Base-by-base conservation (phyloP, 345 rosid species). In the Pelargonium nanum region DNA sequence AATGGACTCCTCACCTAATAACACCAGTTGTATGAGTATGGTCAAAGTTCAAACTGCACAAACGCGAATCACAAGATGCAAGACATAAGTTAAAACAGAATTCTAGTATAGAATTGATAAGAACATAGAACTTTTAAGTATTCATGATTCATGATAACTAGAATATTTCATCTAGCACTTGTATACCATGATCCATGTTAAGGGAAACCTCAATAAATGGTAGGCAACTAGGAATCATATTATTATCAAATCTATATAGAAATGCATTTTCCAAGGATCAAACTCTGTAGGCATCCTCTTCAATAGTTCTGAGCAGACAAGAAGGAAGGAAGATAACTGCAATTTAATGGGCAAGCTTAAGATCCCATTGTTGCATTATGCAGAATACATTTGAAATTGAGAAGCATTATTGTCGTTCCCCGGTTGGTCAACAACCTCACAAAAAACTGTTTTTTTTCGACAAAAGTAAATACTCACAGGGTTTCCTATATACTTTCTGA, bases 1-100 rank as follows among this genome's bases (percentile, higher is more conserved):
- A 17, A 40, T 40, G 45, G 21, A 40, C 22, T 53, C 53, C 62
- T 9, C 74, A 92, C 98, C 96, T 92, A 69, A 92, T 92, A 61
- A 92, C 96, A 26, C 96, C 98, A 64, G 95, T 92, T 52, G 98
- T 92, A 34, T 89, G 89, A 21, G 96, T 92, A 59, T 92, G 96
- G 74, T 92, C 96, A 60, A n/a, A 92, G 91, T 68, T 96, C 98
- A 77, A 92, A 92, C 96, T 92, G 82, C 78, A 72, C 61, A 68
- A 64, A 59, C 25, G 60, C 10, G 52, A 24, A 59, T 17, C 57
- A 55, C 15, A 55, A 6, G 26, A 55, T 3, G 26, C 48, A 40
- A 40, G 48, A 40, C 48, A 40, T 8, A 40, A 40, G 13, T 12
- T 6, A 40, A n/a, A 12, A 12, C 15, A 9, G 48, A 12, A 40